Evolutionary conservation across 1,284 basidiomycete species (phyloP), one percentile per base, ranked within the genome.

Genomic region (Apiotrichum akiyoshidainum): DNA sequence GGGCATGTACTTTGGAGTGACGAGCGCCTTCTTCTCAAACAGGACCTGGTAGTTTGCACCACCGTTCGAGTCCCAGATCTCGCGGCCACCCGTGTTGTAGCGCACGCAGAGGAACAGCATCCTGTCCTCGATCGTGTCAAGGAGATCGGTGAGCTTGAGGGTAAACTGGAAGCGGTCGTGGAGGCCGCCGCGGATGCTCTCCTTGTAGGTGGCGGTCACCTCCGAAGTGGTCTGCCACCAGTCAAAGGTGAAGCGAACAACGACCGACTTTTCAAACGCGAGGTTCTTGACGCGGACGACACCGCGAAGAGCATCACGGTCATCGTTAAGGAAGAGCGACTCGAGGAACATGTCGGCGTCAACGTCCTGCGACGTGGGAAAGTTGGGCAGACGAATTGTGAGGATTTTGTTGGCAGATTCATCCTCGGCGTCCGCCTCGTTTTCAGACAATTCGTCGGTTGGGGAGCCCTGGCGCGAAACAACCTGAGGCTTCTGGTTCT

Each of bases 151-250:
- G 39, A 84, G 74, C 68, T 81, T 81, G 74, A 84, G 78, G 33
- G 70, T 69, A 65, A 84, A 84, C 21, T 72, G 67, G 72, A 83
- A 84, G 19, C 81, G 75, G 72, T 94, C 92, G 69, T 85, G 85
- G 39, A 71, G 78, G 52, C 81, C 82, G n/a, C 77, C 78, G 57
- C 81, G 80, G 19, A 87, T 74, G 26, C 87, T 86, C 65, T 88
- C 86, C 52, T 84, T 78, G 75, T 91, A 88, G 46, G 84, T 85
- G 26, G 87, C 93, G 1, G 87, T 85, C 48, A 97, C 90, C 78
- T 98, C 94, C 73, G 88, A 92, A 58, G 90, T 94, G 40, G 94
- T 98, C 77, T 92, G 90, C 94, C 95, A 98, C 69, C 83, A 83
- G 75, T 98, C 94, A 66, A 94, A 84, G 2, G 94, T 97, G 78